Evolutionary conservation across 2,329 filamentous ascomycete genomes (phyloP).

Genomic region (Phoma sp.): DNA sequence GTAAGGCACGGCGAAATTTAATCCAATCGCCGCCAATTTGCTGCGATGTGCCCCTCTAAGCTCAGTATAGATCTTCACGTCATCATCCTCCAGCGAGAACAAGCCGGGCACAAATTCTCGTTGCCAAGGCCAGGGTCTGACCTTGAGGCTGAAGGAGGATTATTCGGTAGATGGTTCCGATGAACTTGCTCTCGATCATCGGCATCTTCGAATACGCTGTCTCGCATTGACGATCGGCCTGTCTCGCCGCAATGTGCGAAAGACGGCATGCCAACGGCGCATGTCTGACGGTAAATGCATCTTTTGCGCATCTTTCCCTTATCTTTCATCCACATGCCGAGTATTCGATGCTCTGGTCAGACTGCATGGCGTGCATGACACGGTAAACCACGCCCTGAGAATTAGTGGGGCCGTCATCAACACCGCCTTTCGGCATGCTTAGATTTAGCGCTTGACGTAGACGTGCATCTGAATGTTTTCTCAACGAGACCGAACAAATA

Average conservation of each 20-base stretch:
- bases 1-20: neutral
- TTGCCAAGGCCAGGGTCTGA: slow-evolving; percentile 12
- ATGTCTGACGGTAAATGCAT: neutral
- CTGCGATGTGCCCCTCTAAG: neutral
- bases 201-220: neutral
- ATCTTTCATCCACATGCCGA: slow-evolving; percentile 26
- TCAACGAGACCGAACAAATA: neutral
- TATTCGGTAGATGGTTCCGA: slow-evolving; percentile 8
- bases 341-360: slow-evolving; percentile 8
- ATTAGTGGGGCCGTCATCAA: slow-evolving; percentile 32
- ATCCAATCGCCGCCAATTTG: slow-evolving; percentile 6
- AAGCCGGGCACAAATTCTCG: slow-evolving; percentile 13
- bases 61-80: slow-evolving; percentile 14
- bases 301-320: slow-evolving; percentile 11
- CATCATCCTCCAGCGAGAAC: slow-evolving; percentile 15
- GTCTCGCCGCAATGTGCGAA: neutral
- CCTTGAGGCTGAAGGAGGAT: slow-evolving; percentile 12
- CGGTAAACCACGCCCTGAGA: slow-evolving; percentile 21
- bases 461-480: slow-evolving; percentile 23
- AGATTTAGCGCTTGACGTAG: slow-evolving; percentile 37
- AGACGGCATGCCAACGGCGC: neutral
- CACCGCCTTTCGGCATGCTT: slow-evolving; percentile 3
- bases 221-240: neutral
- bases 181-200: neutral
- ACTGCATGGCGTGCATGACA: slow-evolving; percentile 22